Conservation (phyloP, 2,329 filamentous ascomycete species). For the Aureobasidium leucospermi region DNA sequence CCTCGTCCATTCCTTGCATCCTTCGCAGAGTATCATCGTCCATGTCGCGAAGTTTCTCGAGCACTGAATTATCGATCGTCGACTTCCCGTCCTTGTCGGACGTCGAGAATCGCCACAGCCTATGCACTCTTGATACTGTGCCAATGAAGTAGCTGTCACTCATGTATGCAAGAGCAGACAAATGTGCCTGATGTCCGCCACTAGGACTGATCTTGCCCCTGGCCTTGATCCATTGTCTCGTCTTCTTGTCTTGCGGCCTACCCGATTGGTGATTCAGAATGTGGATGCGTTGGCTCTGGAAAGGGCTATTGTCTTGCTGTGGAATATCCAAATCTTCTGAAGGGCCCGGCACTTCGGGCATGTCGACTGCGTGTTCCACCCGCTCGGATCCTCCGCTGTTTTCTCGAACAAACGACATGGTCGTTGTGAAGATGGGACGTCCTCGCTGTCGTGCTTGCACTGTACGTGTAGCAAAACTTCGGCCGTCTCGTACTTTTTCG, state of each 20-base stretch:
- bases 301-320: conserved; percentile 41
- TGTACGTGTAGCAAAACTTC: conserved; percentile 82
- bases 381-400: conserved; percentile 48
- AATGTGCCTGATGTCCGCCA: conserved; percentile 72
- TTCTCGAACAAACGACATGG: conserved; percentile 75
- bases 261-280: conserved; percentile 47
- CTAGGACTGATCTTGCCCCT: conserved; percentile 64
- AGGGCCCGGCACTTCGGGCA: conserved; percentile 41
- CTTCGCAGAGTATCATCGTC: conserved; percentile 36
- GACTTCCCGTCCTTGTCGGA: conserved; percentile 17
- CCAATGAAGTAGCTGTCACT: conserved; percentile 74
- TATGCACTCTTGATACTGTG: conserved; percentile 73
- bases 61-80: conserved; percentile 33
- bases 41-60: conserved; percentile 38
- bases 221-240: conserved; percentile 63
- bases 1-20: conserved; percentile 39
- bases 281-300: conserved; percentile 50
- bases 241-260: conserved; percentile 58
- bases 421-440: conserved; percentile 89
- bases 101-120: conserved; percentile 49
- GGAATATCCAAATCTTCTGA: conserved; percentile 25
- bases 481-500: conserved; percentile 83
- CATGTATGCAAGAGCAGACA: conserved; percentile 87
- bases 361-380: conserved; percentile 58
- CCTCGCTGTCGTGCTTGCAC: conserved; percentile 92